phyloP scores from a whole-genome alignment of 31 red algal genomes.

The Porphyra umbilicalis region DNA sequence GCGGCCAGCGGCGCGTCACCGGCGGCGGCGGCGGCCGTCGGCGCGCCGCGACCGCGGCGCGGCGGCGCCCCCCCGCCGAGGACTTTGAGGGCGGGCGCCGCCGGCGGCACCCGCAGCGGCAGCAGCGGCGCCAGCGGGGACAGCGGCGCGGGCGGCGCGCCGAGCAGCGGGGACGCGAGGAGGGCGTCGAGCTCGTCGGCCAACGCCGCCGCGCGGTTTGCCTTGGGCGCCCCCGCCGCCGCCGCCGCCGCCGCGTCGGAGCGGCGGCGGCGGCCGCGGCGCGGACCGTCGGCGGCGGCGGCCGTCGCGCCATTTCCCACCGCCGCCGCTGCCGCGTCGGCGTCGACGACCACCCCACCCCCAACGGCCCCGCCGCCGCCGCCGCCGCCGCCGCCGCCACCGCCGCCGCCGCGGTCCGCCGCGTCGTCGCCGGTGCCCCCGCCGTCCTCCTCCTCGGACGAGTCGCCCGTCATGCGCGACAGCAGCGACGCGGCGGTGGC shows the following conservation, averaged over 20 bases:
- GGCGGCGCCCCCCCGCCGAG: too few species aligned
- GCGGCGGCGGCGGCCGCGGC: not conserved
- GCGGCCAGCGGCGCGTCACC: not conserved
- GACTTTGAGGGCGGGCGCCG: not conserved
- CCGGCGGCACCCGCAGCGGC: not conserved
- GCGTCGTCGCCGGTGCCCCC: not conserved
- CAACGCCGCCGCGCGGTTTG: not conserved
- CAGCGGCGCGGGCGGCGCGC: not conserved
- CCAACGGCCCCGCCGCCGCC: too few species aligned
- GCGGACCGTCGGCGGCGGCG: not conserved
- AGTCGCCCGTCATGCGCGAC: not conserved
- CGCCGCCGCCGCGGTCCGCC: not conserved
- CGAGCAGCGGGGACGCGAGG: not conserved
- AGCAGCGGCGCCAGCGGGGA: not conserved
- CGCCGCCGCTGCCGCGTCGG: not conserved
- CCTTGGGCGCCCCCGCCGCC: not conserved
- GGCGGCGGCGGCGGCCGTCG: too few species aligned
- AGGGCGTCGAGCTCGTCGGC: not conserved
- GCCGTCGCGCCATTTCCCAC: not conserved
- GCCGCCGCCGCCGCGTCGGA: not conserved
- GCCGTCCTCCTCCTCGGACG: not conserved
- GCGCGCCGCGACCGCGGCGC: too few species aligned
- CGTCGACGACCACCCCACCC: not conserved
- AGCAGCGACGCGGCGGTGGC: not conserved
- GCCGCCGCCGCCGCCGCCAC: not conserved